phyloP scores from a whole-genome alignment of 805 yeast species.

The Citeromyces nyonsensis region DNA sequence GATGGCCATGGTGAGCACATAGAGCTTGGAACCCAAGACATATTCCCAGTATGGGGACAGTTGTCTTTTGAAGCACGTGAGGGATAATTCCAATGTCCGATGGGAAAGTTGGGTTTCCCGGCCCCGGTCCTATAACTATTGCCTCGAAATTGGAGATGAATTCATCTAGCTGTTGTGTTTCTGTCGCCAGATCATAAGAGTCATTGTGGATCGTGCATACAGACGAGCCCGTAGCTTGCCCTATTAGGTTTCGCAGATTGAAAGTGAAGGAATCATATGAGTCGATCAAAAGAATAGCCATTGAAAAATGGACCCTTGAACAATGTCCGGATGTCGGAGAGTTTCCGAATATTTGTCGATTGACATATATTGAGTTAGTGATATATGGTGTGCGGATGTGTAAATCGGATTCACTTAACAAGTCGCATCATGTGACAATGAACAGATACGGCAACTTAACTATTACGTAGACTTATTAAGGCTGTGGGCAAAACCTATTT shows the following conservation, averaged over 20 bases:
- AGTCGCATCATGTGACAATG: no score
- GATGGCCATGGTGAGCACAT: conserved; percentile 45
- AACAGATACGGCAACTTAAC: no score
- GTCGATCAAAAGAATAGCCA: conserved; percentile 61
- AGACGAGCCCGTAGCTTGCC: conserved; percentile 28
- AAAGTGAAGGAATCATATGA: conserved; percentile 93
- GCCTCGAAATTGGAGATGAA: conserved; percentile 48
- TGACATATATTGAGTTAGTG: no score
- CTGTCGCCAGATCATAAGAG: conserved; percentile 19
- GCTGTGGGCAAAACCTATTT: no score
- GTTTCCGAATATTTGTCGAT: no score
- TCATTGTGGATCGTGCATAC: conserved; percentile 54
- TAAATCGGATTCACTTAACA: no score
- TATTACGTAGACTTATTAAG: no score
- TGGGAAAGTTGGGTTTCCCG: conserved; percentile 66
- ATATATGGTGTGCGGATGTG: no score
- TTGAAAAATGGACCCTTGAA: conserved; percentile 5
- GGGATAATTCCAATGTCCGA: conserved; percentile 64
- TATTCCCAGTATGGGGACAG: conserved; percentile 71
- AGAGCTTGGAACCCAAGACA: conserved; percentile 88
- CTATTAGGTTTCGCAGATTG: conserved; percentile 54
- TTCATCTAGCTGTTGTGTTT: conserved; percentile 17
- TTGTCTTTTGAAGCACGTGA: conserved; percentile 24
- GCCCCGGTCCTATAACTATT: conserved; percentile 90
- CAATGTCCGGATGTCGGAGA: no score